Evolutionary conservation across 2,329 filamentous ascomycete genomes (phyloP), one percentile per base, ranked within the genome.

Genomic region (Chrysoporthe austroafricana): DNA sequence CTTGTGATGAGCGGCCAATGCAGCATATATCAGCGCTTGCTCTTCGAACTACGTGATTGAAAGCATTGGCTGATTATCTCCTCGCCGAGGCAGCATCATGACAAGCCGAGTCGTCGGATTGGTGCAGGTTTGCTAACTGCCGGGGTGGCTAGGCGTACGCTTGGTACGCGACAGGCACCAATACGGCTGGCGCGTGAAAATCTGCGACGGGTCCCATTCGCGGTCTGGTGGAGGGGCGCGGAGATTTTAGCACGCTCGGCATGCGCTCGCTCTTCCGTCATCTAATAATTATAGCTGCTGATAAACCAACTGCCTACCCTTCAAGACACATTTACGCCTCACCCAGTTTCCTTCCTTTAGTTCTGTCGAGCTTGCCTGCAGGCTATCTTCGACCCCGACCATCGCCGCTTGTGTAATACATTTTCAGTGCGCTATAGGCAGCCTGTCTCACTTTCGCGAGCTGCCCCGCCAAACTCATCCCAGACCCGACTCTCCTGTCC

Each of bases 381-480:
- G 34, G 2, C 14, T 34, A 8, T 11, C 6, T 26, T 21, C 7
- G 9, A 42, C 21, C 11, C 26, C 42, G 39, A 60, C 6, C 26
- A 32, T 42, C n/a, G 4, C 8, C 21, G 43, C 32, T 34, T 34
- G 3, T 26, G 58, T 61, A 42, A 61, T n/a, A 46, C 21, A 61
- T 61, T 8, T 13, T 36, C 14, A 42, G 36, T 4, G 21, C 21
- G 8, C 34, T 18, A 14, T 18, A 61, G 58, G 39, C 58, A 46
- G 13, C 58, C 58, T 32, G 42, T 34, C 43, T 32, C 43, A 26
- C 18, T 42, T 43, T 42, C 18, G 6, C 61, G 26, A 18, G 42
- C 11, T 67, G 61, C 64, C 67, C 67, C 67, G 64, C 67, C 57
- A 62, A 69, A 59, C 48, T 64, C 58, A 64, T 56, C 64, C 44